Evolutionary conservation across 1,139 yeast genomes (phyloP), one percentile per base, ranked within the genome.

Genomic region (Debaryomycetaceae sp.): DNA sequence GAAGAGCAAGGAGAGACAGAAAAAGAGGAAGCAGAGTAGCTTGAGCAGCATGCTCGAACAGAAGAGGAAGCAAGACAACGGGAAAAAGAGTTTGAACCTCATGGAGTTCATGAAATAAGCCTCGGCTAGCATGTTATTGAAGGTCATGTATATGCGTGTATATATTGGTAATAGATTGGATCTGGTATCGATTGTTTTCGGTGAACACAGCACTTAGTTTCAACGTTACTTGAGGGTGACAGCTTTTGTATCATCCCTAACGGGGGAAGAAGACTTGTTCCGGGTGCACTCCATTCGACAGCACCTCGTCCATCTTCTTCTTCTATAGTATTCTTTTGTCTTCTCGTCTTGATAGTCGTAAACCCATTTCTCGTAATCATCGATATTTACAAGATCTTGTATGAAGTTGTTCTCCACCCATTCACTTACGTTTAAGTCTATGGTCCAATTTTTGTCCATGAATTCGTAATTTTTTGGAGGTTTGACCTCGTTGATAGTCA

Each of bases 301-400:
- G 27, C 56, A 54, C 40, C 80, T 59, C 1, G 72, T 62, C 85
- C 85, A 80, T 57, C 83, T 67, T 55, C 85, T 68, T 57, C 85
- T 67, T 53, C 85, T 65, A 54, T 65, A 77, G 11, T 58, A 45
- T 35, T 56, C 58, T 11, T 35, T 36, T 11, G 51, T 49, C 11
- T 33, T 33, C 17, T 49, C 52, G 13, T 49, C 56, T 44, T 56
- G 51, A 39, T 62, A 59, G 60, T 86, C 95, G 59, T 86, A 86
- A 17, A 84, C 90, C 93, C 93, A 86, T 62, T 86, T 86, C 38
- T 84, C 85, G 44, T 81, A 88, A 34, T 76, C 70, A 60, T 85
- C 91, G 34, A 83, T 70, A 38, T 69, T 71, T 7, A 84, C 81
- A 41, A 80, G 62, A 49, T 80, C 86, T 30, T 65, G 57, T 38